Evolutionary conservation across 2,329 filamentous ascomycete species (phyloP), one percentile per base, ranked within the genome.

Genomic region (Elsinoe fawcettii): DNA sequence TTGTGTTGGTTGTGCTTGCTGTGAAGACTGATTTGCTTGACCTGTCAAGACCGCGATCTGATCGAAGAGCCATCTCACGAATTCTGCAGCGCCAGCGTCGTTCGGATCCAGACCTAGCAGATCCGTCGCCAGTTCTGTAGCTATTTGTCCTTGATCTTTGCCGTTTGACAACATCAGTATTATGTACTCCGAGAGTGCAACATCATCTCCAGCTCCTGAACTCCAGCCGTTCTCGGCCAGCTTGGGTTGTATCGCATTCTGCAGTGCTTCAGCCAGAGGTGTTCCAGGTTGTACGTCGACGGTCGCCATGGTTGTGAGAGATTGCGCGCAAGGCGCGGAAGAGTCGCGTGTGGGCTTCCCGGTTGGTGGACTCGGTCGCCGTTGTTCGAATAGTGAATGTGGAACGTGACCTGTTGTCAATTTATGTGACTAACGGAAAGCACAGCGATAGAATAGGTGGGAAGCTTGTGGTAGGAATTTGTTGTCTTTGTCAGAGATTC

Each of bases 81-180:
- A 97, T 56, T 91, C 86, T 60, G 82, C 82, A 6, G 90, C 89
- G 62, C 85, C 85, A 53, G 87, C 83, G 65, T 96, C 92, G 60
- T 95, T 90, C 47, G 90, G 84, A 2, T 84, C 83, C 3, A 96
- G 80, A 58, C 84, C 84, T 2, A 99, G 81, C 41, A 99, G 80
- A 66, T 99, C 93, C 62, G 85, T 87, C 1, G 91, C 87, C 12
- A 99, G 83, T 70, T 99, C 93, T 43, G 82, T 77, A 8, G 90
- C 87, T 63, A 99, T 92, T 69, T 96, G 87, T 53, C 91, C 84
- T 70, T 95, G 86, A 3, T 87, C 90, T 73, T 96, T 96, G 66
- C 91, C 90, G 74, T 96, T 97, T 61, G 89, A 89, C 30, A 99
- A 82, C 92, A 97, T 96, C 62, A 97, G 83, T 59, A 97, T 87